phyloP scores from a whole-genome alignment of 306 rosid genomes.

The Dryas drummondii region DNA sequence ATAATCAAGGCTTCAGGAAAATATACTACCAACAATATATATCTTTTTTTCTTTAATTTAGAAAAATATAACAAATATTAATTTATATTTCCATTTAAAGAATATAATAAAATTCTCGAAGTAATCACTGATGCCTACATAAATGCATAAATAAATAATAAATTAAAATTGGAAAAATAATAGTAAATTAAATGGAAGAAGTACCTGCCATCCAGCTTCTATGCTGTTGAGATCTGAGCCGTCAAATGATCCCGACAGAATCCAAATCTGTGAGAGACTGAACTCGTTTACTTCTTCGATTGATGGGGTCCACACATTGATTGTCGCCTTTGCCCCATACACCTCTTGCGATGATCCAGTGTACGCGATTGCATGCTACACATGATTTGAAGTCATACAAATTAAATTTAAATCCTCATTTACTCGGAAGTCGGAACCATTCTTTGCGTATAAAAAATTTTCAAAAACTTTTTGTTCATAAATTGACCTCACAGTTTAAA shows the following conservation, averaged over 20 bases:
- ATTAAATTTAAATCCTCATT: neutral
- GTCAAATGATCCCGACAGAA: conserved; percentile 87
- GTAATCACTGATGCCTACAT: neutral
- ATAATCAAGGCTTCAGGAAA: conserved; percentile 65
- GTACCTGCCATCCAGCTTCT: conserved; percentile 99
- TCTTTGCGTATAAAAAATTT: no score
- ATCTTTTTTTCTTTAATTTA: no score
- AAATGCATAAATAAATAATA: neutral
- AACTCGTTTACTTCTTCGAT: conserved; percentile 78
- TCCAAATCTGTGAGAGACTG: conserved; percentile 88
- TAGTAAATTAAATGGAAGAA: conserved; percentile 26
- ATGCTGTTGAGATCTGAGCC: conserved; percentile 98
- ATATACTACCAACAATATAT: neutral
- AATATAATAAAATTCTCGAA: neutral
- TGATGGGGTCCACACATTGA: conserved; percentile 90
- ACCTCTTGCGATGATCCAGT: conserved; percentile 62
- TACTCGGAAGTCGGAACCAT: neutral
- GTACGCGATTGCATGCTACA: conserved; percentile 86
- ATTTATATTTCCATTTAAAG: neutral
- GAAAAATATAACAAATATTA: no score
- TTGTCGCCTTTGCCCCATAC: conserved; percentile 86
- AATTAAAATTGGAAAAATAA: neutral
- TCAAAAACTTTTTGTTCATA: no score
- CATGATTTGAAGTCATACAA: neutral
- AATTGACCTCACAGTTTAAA: no score